phyloP scores from a whole-genome alignment of 352 stramenopile genomes.

The Pythium plurisporium region DNA sequence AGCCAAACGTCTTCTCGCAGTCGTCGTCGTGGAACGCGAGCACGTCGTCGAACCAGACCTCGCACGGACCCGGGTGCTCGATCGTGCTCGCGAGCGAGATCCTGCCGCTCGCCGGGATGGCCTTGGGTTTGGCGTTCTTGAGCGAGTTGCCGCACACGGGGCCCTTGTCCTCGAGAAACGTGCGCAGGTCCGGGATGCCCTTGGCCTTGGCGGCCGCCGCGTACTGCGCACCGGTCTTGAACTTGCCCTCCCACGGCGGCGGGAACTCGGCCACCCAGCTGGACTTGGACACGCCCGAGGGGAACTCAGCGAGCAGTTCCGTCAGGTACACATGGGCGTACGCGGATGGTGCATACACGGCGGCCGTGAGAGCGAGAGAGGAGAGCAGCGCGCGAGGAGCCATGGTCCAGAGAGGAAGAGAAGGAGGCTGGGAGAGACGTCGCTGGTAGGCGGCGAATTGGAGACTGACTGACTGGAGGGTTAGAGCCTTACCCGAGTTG shows the following conservation, averaged over 20 bases:
- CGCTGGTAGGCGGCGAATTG: no score
- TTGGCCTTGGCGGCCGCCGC: constrained; percentile 3
- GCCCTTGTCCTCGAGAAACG: constrained; percentile 23
- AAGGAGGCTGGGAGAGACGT: no score
- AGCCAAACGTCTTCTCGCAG: constrained; percentile 19
- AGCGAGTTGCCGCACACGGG: constrained; percentile 18
- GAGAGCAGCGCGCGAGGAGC: no score
- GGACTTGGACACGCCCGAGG: constrained; percentile 7
- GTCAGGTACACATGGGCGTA: constrained; percentile 10
- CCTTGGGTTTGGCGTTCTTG: constrained; percentile 7
- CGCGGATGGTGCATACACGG: neutral
- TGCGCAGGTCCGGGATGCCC: constrained; percentile 12
- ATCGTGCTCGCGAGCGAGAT: constrained; percentile 11
- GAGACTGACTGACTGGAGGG: no score
- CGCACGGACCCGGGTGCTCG: constrained; percentile 15
- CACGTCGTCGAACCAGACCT: constrained; percentile 17
- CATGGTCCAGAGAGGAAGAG: no score
- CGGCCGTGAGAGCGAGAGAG: no score
- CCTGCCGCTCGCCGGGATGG: constrained; percentile 15
- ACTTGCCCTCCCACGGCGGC: constrained; percentile 11
- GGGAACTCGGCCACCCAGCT: constrained; percentile 16
- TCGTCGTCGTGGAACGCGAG: constrained; percentile 20
- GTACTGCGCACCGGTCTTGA: constrained; percentile 19
- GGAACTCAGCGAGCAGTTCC: constrained; percentile 15
- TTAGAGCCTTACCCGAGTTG: no score